Evolutionary conservation across 75 land plant genomes (phyloP).

Genomic region (Isoetes taiwanensis): DNA sequence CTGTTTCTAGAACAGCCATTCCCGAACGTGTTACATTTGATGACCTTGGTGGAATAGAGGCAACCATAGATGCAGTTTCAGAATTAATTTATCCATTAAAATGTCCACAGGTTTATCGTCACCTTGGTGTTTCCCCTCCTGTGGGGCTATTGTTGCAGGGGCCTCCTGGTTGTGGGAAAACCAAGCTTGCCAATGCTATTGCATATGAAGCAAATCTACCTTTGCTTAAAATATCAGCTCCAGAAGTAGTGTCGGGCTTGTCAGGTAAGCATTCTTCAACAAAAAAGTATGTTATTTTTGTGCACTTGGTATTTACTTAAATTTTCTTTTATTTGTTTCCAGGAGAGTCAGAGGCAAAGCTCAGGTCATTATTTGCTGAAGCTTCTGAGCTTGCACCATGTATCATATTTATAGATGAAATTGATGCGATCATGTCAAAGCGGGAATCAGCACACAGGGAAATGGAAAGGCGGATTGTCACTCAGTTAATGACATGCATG

Average conservation of each 20-base stretch:
- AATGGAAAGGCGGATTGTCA: conserved; percentile 94
- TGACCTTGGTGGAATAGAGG: conserved; percentile 74
- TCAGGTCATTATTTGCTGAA: conserved; percentile 65
- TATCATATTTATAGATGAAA: conserved; percentile 75
- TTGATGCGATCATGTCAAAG: conserved; percentile 94
- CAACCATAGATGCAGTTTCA: conserved; percentile 35
- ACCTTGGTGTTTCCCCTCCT: conserved; percentile 60
- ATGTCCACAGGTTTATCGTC: conserved; percentile 42
- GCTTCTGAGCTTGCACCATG: conserved; percentile 80
- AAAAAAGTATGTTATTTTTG: not conserved
- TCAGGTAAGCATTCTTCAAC: conserved; percentile 42
- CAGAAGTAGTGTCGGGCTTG: conserved; percentile 89
- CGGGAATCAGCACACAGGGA: conserved; percentile 81
- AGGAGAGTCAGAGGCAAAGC: conserved; percentile 94
- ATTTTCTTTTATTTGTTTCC: not conserved
- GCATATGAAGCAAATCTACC: conserved; percentile 89
- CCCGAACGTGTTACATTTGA: conserved; percentile 32
- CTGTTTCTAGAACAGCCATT: conserved; percentile 14
- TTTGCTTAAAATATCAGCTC: conserved; percentile 76
- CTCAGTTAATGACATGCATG: conserved; percentile 95
- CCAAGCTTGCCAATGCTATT: conserved; percentile 89
- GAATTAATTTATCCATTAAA: conserved; percentile 54
- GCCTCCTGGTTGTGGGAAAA: conserved; percentile 96
- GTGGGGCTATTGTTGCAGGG: conserved; percentile 77
- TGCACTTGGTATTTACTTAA: not conserved